Evolutionary conservation across 352 stramenopile species (phyloP), one percentile per base, ranked within the genome.

Genomic region (Phytophthora sp.): DNA sequence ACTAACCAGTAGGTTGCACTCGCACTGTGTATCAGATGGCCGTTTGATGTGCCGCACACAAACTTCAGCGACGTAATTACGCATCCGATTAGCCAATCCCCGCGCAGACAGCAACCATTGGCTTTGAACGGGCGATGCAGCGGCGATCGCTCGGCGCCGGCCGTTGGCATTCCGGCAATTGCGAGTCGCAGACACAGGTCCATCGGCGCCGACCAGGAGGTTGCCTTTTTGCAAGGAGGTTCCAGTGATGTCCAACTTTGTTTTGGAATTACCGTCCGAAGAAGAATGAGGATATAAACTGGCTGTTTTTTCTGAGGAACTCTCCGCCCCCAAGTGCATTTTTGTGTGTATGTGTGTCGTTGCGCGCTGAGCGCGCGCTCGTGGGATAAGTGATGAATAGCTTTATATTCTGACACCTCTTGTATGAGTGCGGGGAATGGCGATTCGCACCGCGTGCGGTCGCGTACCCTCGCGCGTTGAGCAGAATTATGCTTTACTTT

Each of bases 241-340:
- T 93, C 82, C 84, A 72, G 72, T 93, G 84, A 93, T 93, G 66
- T 86, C 80, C 79, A 79, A 78, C 79, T 85, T 71, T 87, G 63
- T 79, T 82, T 89, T 94, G 82, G 84, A 94, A 94, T 94, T 94
- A 94, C 84, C 84, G 84, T 90, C 84, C 70, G 84, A 93, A 82
- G 69, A 74, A 73, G 71, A 72, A 74, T 91, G 84, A 90, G 69
- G 82, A 94, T 74, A 93, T 37, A 72, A 92, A 89, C 61, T 91
- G 82, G 84, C 82, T 94, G 84, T 91, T 92, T 72, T 70, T 91
- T 48, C 84, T 94, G 84, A 94, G 84, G 83, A 94, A 89, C 79
- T 74, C 58, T 60, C 32, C 38, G 15, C 27, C 15, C 28, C n/a
- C n/a, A n/a, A 18, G 3, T 62, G 48, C 54, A 24, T 60, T 28